These are phyloP conservation scores for Exophiala spinifera DNA, from an alignment of 2,329 filamentous ascomycete species.

Conservation along the genomic window DNA sequence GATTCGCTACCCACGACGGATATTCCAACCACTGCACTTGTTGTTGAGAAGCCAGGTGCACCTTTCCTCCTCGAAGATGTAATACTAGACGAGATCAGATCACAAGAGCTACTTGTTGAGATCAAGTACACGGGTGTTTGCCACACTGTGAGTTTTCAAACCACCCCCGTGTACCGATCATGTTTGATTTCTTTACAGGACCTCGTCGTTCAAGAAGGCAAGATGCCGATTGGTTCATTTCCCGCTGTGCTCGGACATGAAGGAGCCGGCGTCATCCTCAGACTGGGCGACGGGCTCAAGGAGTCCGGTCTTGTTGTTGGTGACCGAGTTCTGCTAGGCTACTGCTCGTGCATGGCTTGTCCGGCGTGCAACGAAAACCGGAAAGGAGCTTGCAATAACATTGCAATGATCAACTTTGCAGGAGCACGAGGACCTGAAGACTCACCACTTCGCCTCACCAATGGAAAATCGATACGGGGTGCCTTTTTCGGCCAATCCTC, in stretches of 20 bases:
- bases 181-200: slow-evolving; percentile 23
- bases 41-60: slow-evolving; percentile 74
- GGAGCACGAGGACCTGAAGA: slow-evolving; percentile 4
- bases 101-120: slow-evolving; percentile 86
- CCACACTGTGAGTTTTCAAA: slow-evolving; percentile 61
- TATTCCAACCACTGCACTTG: slow-evolving; percentile 57
- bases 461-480: not conserved
- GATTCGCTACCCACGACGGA: not conserved
- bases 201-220: slow-evolving; percentile 28
- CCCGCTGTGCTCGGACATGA: slow-evolving; percentile 60
- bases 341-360: slow-evolving; percentile 3
- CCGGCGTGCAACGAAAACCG: not conserved
- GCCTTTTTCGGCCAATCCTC: slow-evolving; percentile 37
- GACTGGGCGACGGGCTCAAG: slow-evolving; percentile 49
- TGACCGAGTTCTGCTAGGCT: slow-evolving; percentile 70
- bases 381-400: slow-evolving; percentile 6
- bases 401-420: slow-evolving; percentile 4
- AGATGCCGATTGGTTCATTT: slow-evolving; percentile 49
- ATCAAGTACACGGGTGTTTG: slow-evolving; percentile 86
- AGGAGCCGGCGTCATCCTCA: slow-evolving; percentile 52
- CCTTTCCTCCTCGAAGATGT: slow-evolving; percentile 57
- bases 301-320: slow-evolving; percentile 69
- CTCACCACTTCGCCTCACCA: slow-evolving; percentile 1
- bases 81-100: slow-evolving; percentile 66
- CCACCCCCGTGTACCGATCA: not conserved